Evolutionary conservation across 352 stramenopile genomes (phyloP).

Genomic region (Aphanomyces invadans): DNA sequence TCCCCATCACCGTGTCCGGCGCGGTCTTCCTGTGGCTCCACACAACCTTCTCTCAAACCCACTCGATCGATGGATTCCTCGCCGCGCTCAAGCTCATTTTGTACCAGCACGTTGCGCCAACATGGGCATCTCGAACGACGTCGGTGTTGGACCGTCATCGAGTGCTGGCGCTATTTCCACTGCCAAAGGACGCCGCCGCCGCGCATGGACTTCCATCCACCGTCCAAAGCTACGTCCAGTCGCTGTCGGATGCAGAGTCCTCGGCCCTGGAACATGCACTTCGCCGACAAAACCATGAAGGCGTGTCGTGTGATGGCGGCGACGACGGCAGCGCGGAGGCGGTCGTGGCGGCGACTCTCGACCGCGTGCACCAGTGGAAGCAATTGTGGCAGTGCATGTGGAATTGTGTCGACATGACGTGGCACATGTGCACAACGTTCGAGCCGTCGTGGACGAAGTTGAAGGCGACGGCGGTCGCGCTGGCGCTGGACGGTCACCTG

Average conservation of each 20-base stretch:
- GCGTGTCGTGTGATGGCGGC: too few species aligned
- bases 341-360: not conserved
- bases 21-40: constrained; percentile 43
- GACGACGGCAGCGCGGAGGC: not conserved
- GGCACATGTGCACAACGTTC: constrained; percentile 8
- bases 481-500: constrained; percentile 57
- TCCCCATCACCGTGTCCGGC: constrained; percentile 48
- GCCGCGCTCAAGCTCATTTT: constrained; percentile 53
- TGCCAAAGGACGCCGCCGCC: not conserved
- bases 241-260: not conserved
- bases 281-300: too few species aligned
- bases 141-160: not conserved
- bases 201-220: not conserved
- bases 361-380: not conserved
- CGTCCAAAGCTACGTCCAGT: not conserved
- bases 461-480: constrained; percentile 38
- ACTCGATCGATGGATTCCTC: constrained; percentile 56
- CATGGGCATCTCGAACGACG: constrained; percentile 40
- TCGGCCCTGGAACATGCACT: too few species aligned
- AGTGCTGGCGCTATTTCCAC: constrained; percentile 7
- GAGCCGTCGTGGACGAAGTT: not conserved
- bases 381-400: constrained; percentile 19
- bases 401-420: constrained; percentile 15
- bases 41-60: constrained; percentile 41
- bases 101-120: constrained; percentile 49